Evolutionary conservation across 192 early-diverging fungal genomes (phyloP).

Genomic region (Entomortierella beljakovae): DNA sequence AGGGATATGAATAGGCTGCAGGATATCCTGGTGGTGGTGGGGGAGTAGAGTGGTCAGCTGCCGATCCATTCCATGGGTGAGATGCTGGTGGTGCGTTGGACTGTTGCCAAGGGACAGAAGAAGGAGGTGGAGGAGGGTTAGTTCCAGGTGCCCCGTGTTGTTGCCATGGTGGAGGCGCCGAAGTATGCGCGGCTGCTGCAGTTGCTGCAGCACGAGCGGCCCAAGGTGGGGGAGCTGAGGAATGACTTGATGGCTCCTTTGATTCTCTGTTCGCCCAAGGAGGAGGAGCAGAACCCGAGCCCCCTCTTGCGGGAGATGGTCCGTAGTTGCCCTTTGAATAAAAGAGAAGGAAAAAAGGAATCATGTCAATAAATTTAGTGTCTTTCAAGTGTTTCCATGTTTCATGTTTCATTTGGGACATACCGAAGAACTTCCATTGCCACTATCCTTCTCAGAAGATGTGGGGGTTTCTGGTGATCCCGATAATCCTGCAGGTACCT

Average conservation of each 20-base stretch:
- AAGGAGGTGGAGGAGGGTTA: conserved; percentile 15
- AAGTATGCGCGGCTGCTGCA: conserved; percentile 19
- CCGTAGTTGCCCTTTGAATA: conserved; percentile 28
- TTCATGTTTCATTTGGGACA: no score
- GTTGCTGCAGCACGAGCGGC: conserved; percentile 35
- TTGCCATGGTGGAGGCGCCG: conserved; percentile 48
- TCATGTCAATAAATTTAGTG: no score
- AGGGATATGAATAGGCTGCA: conserved; percentile 24
- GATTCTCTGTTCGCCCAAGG: conserved; percentile 43
- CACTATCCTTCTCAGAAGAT: conserved; percentile 3
- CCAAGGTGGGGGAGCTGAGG: conserved; percentile 34
- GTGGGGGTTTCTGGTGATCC: conserved; percentile 4
- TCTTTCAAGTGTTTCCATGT: no score
- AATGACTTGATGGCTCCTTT: conserved; percentile 6
- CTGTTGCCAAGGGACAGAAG: conserved; percentile 38
- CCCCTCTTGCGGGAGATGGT: conserved; percentile 20
- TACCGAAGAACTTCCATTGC: conserved; percentile 29
- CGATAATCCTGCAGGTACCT: conserved; percentile 17
- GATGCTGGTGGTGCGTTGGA: conserved; percentile 8
- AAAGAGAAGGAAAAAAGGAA: not conserved
- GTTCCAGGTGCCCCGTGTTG: conserved; percentile 49
- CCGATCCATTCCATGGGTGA: conserved; percentile 21
- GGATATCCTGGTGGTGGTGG: conserved; percentile 40
- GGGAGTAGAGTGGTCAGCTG: conserved; percentile 15
- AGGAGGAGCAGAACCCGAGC: conserved; percentile 41